Base-by-base conservation (phyloP, 2,329 filamentous ascomycete genomes). In the Fusarium equiseti region DNA sequence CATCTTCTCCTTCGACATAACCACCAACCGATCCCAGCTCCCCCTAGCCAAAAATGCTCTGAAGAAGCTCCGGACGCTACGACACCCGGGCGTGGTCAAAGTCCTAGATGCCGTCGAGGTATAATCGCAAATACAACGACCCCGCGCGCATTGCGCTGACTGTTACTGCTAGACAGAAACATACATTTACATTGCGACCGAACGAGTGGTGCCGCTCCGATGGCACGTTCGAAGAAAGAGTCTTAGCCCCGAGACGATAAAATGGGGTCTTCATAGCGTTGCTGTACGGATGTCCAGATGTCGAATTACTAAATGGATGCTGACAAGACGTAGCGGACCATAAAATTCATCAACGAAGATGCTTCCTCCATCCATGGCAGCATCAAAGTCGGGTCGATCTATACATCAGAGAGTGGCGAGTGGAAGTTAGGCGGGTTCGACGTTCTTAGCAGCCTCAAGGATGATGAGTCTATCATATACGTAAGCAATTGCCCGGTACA, bases 351-450 rank as follows among this genome's bases (percentile, higher is more conserved):
- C 79, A 99, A 99, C 77, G 90, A 92, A 50, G 96, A 99, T 72
- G 96, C 95, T 5, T 87, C 91, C 4, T 98, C 95, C 1, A 92
- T 99, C 54, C 96, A 99, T 76, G 96, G 95, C 51, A 93, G 89
- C 75, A 84, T 99, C 55, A 90, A 93, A 68, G 92, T 93, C 22
- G 92, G 92, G 1, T 97, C 95, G 0, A 87, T 99, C 70, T 99
- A 95, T 80, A 96, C 93, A 6, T 94, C 94, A 66, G 95, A 98
- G 78, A 98, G 96, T 77, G 96, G 96, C 62, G 96, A 99, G 82
- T 99, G 96, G 96, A 98, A 97, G 77, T 84, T 99, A 3, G 95
- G 92, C 22, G 96, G 96, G 1, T 97, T 99, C 73, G 96, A 99
- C 73, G 88, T 97, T 8, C 81, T 98, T 63, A 98, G 95, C 81